Base-by-base conservation (phyloP, 768 basidiomycete species). In the Albatrellus ellisii region DNA sequence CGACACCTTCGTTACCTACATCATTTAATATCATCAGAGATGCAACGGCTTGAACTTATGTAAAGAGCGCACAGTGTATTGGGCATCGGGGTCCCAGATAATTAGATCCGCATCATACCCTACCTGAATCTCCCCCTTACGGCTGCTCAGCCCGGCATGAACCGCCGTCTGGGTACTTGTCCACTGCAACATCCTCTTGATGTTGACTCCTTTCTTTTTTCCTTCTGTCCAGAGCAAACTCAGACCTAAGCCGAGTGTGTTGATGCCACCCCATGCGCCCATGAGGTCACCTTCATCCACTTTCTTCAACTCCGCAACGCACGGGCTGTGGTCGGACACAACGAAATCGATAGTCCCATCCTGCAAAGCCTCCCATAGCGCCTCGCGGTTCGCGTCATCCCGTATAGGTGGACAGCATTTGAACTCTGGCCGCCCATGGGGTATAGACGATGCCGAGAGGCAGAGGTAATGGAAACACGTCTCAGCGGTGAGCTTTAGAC, bases 381-480 rank as follows among this genome's bases (percentile, higher is more conserved):
- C 56, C 36, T 86, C 76, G 42, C 80, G 67, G 58, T 98, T 99
- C 3, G 57, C 59, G 8, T 65, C 62, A 29, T 76, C 73, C 34
- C 94, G 75, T 47, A 99, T 84, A 4, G 94, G 95, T 3, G 94
- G 94, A 57, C 90, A 95, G 56, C 94, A 99, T 58, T 98, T 95
- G 70, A 88, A 92, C 58, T 91, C 79, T 38, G 91, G 80, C 18
- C 62, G 73, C 8, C 82, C 81, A 43, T 70, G 57, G 4, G 87
- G 88, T 44, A 95, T 80, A 36, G 73, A 62, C 41, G 77, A 72
- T 0, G 89, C 70, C 29, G 72, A 65, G 6, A 95, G 73, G 51
- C 77, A 77, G 17, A 97, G 75, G 63, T 99, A 99, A 60, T 99
- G 94, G 63, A 94, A 97, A 60, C 92, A 97, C 1, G 94, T 99